Conservation (phyloP, 2,329 filamentous ascomycete species). For the Torrubiella hemipterigena region DNA sequence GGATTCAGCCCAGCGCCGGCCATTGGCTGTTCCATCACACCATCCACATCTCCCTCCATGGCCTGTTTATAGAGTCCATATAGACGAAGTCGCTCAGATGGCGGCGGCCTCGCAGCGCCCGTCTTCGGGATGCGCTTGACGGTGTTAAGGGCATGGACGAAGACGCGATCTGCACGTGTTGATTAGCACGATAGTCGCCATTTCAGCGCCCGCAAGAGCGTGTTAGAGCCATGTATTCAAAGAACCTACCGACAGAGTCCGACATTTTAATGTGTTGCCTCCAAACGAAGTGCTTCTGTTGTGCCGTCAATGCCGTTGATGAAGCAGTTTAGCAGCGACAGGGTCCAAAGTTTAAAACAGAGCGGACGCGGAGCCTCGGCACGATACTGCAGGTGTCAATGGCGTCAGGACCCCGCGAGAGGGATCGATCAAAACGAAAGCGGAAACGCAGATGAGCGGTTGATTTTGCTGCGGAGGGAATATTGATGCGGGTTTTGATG, state of each 20-base stretch:
- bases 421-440: background rate
- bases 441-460: too few species aligned
- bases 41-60: constrained; percentile 95
- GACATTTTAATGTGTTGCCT: constrained; percentile 16
- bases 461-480: too few species aligned
- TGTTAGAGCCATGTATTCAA: too few species aligned
- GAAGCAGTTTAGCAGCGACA: background rate
- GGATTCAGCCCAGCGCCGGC: constrained; percentile 30
- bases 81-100: constrained; percentile 72
- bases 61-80: constrained; percentile 99
- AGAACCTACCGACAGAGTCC: constrained; percentile 22
- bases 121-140: constrained; percentile 96
- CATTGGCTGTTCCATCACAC: constrained; percentile 77
- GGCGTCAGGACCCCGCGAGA: constrained; percentile 7
- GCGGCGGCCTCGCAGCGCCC: constrained; percentile 77
- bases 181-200: constrained; percentile 5
- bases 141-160: constrained; percentile 96
- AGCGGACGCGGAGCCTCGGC: too few species aligned
- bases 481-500: too few species aligned
- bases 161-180: constrained; percentile 76
- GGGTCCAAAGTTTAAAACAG: background rate
- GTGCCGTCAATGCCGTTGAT: constrained; percentile 1
- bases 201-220: background rate
- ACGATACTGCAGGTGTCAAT: constrained; percentile 6
- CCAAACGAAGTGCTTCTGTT: constrained; percentile 2